These are phyloP conservation scores for Lepiota brunneoincarnata DNA, from an alignment of 768 basidiomycete species.

Conservation along the genomic window DNA sequence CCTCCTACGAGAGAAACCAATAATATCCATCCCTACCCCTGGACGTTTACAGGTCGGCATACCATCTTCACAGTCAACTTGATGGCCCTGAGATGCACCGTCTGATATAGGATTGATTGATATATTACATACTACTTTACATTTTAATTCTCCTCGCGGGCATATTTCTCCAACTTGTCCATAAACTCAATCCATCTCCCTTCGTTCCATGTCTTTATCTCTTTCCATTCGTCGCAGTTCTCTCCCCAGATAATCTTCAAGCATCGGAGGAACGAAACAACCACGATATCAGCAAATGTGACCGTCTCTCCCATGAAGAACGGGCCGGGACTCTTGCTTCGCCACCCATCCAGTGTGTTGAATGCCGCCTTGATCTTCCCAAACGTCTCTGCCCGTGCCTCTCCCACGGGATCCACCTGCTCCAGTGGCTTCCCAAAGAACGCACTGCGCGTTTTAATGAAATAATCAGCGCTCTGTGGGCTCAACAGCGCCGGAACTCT, in stretches of 20 bases:
- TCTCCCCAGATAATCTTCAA: conserved; percentile 28
- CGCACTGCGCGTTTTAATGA: conserved; percentile 31
- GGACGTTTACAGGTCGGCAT: too few relatives aligned
- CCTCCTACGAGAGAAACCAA: too few relatives aligned
- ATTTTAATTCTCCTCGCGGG: not conserved
- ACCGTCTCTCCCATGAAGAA: conserved; percentile 6
- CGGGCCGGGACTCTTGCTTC: conserved; percentile 9
- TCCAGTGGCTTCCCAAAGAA: conserved; percentile 34
- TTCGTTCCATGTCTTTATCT: conserved; percentile 30
- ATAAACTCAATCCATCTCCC: conserved; percentile 33
- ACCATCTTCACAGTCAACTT: too few relatives aligned
- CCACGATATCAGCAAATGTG: conserved; percentile 35
- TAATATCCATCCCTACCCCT: too few relatives aligned
- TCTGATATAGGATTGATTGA: too few relatives aligned
- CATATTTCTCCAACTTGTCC: conserved; percentile 20
- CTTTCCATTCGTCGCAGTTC: conserved; percentile 36
- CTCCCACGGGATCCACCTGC: conserved; percentile 29
- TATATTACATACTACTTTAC: too few relatives aligned
- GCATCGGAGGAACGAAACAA: conserved; percentile 28
- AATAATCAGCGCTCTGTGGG: conserved; percentile 25
- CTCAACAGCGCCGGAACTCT: conserved; percentile 17
- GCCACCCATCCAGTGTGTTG: conserved; percentile 12
- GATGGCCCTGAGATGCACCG: too few relatives aligned
- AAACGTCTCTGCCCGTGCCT: conserved; percentile 35
- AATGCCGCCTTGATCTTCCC: conserved; percentile 25